Conservation (phyloP, 495 filamentous ascomycete species). For the Astrothelium subdiscretum region DNA sequence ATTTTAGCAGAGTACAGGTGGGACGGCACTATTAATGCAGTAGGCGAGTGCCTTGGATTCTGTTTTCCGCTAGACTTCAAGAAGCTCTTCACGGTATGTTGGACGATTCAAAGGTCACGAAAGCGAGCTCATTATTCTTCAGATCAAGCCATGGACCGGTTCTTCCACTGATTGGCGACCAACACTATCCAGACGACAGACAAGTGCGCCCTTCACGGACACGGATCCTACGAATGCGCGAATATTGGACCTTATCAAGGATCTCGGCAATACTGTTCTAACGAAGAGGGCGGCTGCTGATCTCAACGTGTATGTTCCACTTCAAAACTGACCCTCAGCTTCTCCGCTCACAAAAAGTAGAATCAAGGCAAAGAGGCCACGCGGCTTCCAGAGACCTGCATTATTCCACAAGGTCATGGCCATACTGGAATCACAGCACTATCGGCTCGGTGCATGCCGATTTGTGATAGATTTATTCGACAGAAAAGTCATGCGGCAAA, state of each 20-base stretch:
- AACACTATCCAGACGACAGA: not conserved
- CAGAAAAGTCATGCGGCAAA: constrained; percentile 67
- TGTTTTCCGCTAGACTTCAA: constrained; percentile 71
- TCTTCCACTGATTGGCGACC: constrained; percentile 5
- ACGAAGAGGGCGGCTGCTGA: constrained; percentile 66
- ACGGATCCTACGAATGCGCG: constrained; percentile 56
- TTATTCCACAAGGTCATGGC: constrained; percentile 76
- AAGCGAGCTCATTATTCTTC: not conserved
- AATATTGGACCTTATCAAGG: constrained; percentile 67
- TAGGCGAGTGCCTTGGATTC: constrained; percentile 73
- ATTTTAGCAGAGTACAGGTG: constrained; percentile 78
- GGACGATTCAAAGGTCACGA: not conserved
- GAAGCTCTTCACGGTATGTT: constrained; percentile 57
- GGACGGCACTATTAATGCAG: constrained; percentile 77
- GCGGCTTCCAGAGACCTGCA: constrained; percentile 59
- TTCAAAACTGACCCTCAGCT: not conserved
- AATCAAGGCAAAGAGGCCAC: constrained; percentile 52
- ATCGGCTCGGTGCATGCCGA: constrained; percentile 67
- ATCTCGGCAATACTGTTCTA: constrained; percentile 80
- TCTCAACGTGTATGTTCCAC: constrained; percentile 40
- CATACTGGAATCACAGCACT: constrained; percentile 83
- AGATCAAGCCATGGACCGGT: constrained; percentile 26
- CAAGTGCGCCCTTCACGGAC: constrained; percentile 37
- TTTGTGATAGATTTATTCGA: constrained; percentile 92
- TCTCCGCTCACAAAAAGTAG: constrained; percentile 24